Conservation (phyloP, 345 rosid genomes). For the Acer saccharum region DNA sequence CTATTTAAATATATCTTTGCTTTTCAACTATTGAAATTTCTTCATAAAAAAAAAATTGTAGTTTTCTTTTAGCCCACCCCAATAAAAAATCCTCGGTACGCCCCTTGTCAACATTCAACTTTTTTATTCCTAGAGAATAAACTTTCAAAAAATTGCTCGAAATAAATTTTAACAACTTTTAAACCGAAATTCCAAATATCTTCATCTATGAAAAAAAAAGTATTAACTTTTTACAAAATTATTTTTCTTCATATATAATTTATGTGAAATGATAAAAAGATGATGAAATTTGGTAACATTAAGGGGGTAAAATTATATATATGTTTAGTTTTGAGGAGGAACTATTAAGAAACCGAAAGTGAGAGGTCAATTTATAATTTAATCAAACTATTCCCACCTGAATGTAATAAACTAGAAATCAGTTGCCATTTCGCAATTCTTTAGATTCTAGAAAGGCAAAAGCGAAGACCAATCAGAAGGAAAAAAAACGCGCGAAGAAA, state of each 20-base stretch:
- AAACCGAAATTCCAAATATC: no score
- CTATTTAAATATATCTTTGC: no score
- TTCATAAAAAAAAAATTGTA: no score
- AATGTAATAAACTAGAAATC: not conserved
- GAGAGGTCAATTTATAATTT: not conserved
- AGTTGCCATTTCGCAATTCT: not conserved
- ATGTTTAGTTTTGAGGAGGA: not conserved
- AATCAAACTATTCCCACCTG: not conserved
- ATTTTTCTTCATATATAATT: not conserved
- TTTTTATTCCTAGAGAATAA: not conserved
- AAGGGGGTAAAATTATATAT: no score
- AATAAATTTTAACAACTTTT: not conserved
- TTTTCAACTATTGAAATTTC: no score
- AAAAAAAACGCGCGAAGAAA: slow-evolving; percentile 10
- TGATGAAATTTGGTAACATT: no score
- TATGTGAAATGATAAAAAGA: not conserved
- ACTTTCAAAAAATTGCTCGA: not conserved
- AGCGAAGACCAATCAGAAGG: not conserved
- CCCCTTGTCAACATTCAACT: not conserved
- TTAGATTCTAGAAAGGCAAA: slow-evolving; percentile 7
- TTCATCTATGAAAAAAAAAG: no score
- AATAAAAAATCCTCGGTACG: no score
- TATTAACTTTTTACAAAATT: no score
- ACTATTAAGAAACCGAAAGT: not conserved
- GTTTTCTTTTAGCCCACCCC: no score